phyloP scores from a whole-genome alignment of 2,329 filamentous ascomycete species.

The Ophiostoma ulmi region DNA sequence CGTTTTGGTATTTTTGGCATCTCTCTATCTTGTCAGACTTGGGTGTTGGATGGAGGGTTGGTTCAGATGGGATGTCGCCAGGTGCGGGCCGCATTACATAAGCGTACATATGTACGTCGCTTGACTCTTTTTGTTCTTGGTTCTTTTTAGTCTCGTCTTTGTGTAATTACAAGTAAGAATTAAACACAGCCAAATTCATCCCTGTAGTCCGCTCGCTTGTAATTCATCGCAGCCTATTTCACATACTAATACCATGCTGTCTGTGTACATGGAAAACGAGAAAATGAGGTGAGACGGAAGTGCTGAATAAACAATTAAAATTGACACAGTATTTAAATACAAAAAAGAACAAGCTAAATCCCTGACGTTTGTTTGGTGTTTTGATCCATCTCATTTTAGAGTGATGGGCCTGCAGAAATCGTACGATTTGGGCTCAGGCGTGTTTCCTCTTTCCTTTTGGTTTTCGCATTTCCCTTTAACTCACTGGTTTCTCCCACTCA shows the following conservation, averaged over 20 bases:
- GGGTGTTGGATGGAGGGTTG: too few species aligned
- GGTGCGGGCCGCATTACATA: not conserved
- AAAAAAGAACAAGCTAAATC: not conserved
- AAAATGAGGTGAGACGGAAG: not conserved
- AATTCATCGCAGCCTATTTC: too few species aligned
- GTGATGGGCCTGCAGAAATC: conserved; percentile 26
- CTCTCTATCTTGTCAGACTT: not conserved
- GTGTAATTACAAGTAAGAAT: too few species aligned
- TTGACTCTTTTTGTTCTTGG: not conserved
- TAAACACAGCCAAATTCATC: too few species aligned
- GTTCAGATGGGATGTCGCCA: not conserved
- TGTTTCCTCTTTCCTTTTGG: conserved; percentile 19
- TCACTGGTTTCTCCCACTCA: not conserved
- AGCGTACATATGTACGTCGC: not conserved
- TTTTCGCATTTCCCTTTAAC: conserved; percentile 13
- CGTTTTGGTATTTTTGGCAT: not conserved
- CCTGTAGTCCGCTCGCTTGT: too few species aligned
- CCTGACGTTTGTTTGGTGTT: conserved; percentile 10
- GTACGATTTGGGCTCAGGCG: conserved; percentile 26
- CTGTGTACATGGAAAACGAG: not conserved
- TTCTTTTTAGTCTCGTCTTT: too few species aligned
- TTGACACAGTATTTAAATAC: not conserved
- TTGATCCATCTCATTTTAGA: conserved; percentile 16
- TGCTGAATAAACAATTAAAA: not conserved
- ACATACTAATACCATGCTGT: too few species aligned